Conservation (phyloP, 352 stramenopile genomes). For the Thalassiosira mediterranea region DNA sequence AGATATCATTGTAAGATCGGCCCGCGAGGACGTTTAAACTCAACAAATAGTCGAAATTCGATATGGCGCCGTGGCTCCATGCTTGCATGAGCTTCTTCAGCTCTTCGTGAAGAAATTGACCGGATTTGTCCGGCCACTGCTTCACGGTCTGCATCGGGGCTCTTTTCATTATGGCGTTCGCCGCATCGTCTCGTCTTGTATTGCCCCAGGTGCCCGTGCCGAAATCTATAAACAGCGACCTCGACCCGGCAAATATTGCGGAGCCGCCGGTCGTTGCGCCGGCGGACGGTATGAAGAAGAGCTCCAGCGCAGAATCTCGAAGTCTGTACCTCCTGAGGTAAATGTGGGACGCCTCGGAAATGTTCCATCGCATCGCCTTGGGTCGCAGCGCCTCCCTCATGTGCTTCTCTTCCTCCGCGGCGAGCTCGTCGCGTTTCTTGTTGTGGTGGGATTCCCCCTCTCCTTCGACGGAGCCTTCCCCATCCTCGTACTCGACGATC, state of each 20-base stretch:
- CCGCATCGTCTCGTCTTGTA: constrained; percentile 78
- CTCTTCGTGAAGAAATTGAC: constrained; percentile 80
- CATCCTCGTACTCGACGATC: constrained; percentile 84
- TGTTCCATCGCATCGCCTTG: constrained; percentile 84
- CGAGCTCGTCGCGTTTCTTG: constrained; percentile 46
- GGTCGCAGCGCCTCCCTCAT: constrained; percentile 65
- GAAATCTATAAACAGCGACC: constrained; percentile 87
- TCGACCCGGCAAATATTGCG: constrained; percentile 76
- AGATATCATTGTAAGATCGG: constrained; percentile 96
- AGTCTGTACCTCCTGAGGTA: constrained; percentile 84
- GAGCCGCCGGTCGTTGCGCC: constrained; percentile 74
- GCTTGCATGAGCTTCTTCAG: constrained; percentile 78
- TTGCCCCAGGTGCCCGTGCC: constrained; percentile 81
- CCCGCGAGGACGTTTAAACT: constrained; percentile 95
- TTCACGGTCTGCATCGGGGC: constrained; percentile 82
- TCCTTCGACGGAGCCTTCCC: constrained; percentile 74
- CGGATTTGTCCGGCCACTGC: constrained; percentile 81
- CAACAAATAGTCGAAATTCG: constrained; percentile 96
- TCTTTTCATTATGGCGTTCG: constrained; percentile 83
- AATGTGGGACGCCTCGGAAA: constrained; percentile 84
- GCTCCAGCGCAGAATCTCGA: constrained; percentile 84
- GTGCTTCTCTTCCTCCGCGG: constrained; percentile 45
- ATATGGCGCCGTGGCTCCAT: constrained; percentile 82
- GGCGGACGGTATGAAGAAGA: constrained; percentile 86
- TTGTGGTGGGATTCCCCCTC: constrained; percentile 58